Percentiles rank a stretch among this genome's conserved stretches.
phyloP scores from a whole-genome alignment of 2,329 filamentous ascomycete genomes.

The Pseudogymnoascus sp. region DNA sequence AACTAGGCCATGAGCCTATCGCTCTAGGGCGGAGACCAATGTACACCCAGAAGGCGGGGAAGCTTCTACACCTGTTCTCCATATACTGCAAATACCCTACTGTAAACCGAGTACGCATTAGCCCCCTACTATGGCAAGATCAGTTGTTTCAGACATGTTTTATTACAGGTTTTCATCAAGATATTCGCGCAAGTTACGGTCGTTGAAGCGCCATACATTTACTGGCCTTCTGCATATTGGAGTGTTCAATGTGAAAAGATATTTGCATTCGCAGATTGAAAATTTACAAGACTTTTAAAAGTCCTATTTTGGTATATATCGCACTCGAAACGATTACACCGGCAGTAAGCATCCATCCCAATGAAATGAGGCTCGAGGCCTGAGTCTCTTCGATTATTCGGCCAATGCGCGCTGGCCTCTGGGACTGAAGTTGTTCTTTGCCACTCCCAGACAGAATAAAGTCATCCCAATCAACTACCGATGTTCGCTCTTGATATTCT shows the following conservation, averaged over 20 bases:
- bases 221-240: neutral
- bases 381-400: slow-evolving; percentile 31
- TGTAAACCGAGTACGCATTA: neutral
- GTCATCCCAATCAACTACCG: slow-evolving; percentile 36
- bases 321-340: neutral
- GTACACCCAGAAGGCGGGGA: neutral
- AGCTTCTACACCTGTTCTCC: neutral
- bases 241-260: neutral
- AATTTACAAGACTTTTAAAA: neutral
- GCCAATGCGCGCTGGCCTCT: slow-evolving; percentile 23
- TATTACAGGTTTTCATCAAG: neutral
- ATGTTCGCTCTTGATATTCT: slow-evolving; percentile 27
- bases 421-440: slow-evolving; percentile 17
- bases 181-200: neutral
- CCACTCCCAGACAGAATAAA: slow-evolving; percentile 31
- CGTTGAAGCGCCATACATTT: neutral
- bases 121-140: neutral
- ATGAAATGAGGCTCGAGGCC: slow-evolving; percentile 17
- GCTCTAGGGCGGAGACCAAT: neutral
- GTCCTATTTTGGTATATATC: neutral
- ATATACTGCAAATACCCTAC: neutral
- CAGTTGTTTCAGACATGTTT: neutral
- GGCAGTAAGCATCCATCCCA: neutral
- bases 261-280: neutral
- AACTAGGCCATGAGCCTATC: neutral